Evolutionary conservation across 345 rosid genomes (phyloP).

Genomic region (Mallotus nudiflorus): DNA sequence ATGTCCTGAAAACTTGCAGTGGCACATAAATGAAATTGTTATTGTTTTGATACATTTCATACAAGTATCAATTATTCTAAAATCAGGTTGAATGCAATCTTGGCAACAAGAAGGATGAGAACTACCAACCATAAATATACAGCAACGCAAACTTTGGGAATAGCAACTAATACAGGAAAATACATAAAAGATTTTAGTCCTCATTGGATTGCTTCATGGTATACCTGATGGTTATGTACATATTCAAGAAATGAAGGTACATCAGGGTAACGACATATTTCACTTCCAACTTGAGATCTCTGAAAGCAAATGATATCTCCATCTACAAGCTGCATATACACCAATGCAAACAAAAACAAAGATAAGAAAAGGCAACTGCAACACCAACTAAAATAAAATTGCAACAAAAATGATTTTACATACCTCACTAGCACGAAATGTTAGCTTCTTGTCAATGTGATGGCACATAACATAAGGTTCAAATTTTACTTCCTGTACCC

Average conservation of each 20-base stretch:
- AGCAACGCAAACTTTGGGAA: background rate
- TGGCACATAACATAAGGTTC: slow-evolving; percentile 95
- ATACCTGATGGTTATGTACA: slow-evolving; percentile 95
- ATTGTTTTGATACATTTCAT: background rate
- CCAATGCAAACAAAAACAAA: background rate
- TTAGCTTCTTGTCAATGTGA: slow-evolving; percentile 63
- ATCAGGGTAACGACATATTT: slow-evolving; percentile 61
- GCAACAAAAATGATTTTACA: slow-evolving; percentile 4
- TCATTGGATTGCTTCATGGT: background rate
- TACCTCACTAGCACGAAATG: slow-evolving; percentile 80
- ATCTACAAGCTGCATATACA: slow-evolving; percentile 70
- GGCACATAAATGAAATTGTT: background rate
- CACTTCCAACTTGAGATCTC: slow-evolving; percentile 55
- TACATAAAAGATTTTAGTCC: too few species aligned
- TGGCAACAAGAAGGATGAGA: background rate
- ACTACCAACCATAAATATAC: background rate
- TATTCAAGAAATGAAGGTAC: slow-evolving; percentile 89
- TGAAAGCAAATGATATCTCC: slow-evolving; percentile 97
- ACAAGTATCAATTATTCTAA: background rate
- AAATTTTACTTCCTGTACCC: slow-evolving; percentile 88
- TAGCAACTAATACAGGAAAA: background rate
- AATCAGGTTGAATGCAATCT: slow-evolving; percentile 1
- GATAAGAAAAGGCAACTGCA: background rate
- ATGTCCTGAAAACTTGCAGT: background rate
- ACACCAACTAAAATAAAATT: background rate